Conservation (phyloP, 1,284 basidiomycete species). For the Xerocomus alliaceus region DNA sequence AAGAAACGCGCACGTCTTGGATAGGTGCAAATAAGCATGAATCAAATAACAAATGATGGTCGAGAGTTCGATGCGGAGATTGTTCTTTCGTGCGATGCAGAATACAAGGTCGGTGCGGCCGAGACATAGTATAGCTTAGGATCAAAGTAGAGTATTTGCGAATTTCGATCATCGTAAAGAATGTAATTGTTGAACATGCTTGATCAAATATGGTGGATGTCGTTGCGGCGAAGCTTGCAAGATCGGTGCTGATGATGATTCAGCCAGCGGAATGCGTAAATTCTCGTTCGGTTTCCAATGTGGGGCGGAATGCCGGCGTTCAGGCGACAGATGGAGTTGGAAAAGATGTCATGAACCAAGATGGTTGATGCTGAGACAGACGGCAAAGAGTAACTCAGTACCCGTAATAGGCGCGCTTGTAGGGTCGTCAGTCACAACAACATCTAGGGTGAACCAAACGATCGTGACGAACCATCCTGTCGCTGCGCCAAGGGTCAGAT, state of each 20-base stretch:
- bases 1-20: slow-evolving; percentile 36
- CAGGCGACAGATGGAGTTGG: slow-evolving; percentile 30
- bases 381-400: slow-evolving; percentile 34
- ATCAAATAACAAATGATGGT: slow-evolving; percentile 40
- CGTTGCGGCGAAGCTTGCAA: slow-evolving; percentile 33
- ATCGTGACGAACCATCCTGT: slow-evolving; percentile 54
- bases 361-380: slow-evolving; percentile 23
- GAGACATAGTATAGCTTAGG: slow-evolving; percentile 22
- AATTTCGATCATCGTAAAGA: slow-evolving; percentile 30
- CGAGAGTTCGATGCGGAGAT: slow-evolving; percentile 45
- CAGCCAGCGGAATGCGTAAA: slow-evolving; percentile 31
- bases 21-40: slow-evolving; percentile 44
- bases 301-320: slow-evolving; percentile 19
- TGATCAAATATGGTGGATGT: slow-evolving; percentile 31
- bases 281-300: slow-evolving; percentile 34
- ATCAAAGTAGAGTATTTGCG: slow-evolving; percentile 35
- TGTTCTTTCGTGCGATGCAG: slow-evolving; percentile 36
- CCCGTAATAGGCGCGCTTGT: slow-evolving; percentile 50
- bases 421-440: slow-evolving; percentile 21
- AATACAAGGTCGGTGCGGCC: slow-evolving; percentile 27
- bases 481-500: slow-evolving; percentile 41
- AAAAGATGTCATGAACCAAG: slow-evolving; percentile 37
- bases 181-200: slow-evolving; percentile 35
- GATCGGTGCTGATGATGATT: slow-evolving; percentile 39
- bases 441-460: slow-evolving; percentile 9